Evolutionary conservation across 2,329 filamentous ascomycete species (phyloP), one percentile per base, ranked within the genome.

Genomic region (Nothophoma quercina): DNA sequence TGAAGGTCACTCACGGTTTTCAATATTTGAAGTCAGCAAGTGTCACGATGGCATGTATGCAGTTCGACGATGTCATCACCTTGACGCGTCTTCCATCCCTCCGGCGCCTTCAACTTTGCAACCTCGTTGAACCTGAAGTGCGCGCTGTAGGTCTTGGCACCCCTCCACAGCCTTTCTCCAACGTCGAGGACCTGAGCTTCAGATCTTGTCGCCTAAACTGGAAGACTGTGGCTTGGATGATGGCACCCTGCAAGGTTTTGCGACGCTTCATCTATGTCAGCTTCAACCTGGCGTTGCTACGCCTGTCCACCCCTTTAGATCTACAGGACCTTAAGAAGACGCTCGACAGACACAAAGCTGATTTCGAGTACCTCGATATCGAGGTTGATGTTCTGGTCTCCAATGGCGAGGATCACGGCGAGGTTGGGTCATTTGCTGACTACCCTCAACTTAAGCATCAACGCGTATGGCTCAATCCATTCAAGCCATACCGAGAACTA

Each of bases 31-130:
- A 30, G 28, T 53, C 43, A 4, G 50, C 50, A 3, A 53, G 43
- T 29, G 28, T 53, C 26, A 53, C 50, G 1, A 53, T 53, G 50
- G 38, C 44, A 19, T 53, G 50, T 23, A 48, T 53, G 50, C 50
- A 48, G 7, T 48, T 53, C 15, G 43, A 48, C 33, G 50, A 53
- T 35, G 50, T 53, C 13, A 44, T 47, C 10, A 22, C 44, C n/a
- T 19, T 53, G 28, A 48, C 48, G 50, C 38, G 39, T 15, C n/a
- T 53, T 21, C 50, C 50, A 12, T 44, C 50, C 10, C 43, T 53
- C 10, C 38, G 43, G 10, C 28, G 32, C 5, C 50, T 53, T 5
- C 50, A 53, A 18, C 50, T 53, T 4, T 53, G 50, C 44, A 53
- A 23, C 28, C 39, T 53, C 15, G 50, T 48, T 7, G 50, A 53